Conservation (phyloP, 1,284 basidiomycete genomes). For the Trametes sp. region DNA sequence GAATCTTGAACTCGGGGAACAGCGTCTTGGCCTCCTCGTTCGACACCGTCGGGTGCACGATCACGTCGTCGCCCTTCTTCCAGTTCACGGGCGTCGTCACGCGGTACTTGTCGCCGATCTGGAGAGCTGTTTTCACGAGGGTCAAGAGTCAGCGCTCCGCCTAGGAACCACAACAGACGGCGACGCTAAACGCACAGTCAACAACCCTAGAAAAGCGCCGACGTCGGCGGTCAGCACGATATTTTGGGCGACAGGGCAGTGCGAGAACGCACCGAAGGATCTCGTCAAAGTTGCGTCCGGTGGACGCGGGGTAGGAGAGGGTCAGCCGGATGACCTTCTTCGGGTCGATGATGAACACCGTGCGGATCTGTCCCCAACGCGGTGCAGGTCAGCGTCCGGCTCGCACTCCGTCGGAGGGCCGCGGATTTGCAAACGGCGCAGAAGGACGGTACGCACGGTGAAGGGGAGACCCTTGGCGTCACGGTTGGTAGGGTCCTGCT, state of each 20-base stretch:
- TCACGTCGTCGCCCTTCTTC: constrained; percentile 93
- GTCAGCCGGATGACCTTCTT: constrained; percentile 92
- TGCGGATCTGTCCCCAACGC: constrained; percentile 76
- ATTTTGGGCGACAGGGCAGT: constrained; percentile 2
- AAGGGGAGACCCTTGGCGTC: constrained; percentile 91
- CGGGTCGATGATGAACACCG: constrained; percentile 94
- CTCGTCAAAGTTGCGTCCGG: constrained; percentile 88
- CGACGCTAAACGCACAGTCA: constrained; percentile 58
- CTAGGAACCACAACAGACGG: background rate
- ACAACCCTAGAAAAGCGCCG: constrained; percentile 53
- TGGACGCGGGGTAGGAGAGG: constrained; percentile 89
- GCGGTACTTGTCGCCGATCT: constrained; percentile 91
- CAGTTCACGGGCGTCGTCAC: constrained; percentile 93
- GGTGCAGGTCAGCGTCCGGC: constrained; percentile 7
- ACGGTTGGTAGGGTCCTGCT: constrained; percentile 93
- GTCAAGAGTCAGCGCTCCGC: constrained; percentile 14
- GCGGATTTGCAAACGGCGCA: constrained; percentile 11
- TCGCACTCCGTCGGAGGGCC: background rate
- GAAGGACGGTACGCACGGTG: constrained; percentile 59
- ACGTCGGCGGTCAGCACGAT: constrained; percentile 13
- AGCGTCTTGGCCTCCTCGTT: constrained; percentile 90
- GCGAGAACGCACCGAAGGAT: constrained; percentile 71
- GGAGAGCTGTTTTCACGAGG: constrained; percentile 64
- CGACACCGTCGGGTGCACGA: constrained; percentile 89
- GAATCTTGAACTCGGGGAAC: constrained; percentile 78